phyloP scores from a whole-genome alignment of 768 basidiomycete species.

The Amanita rimosa region DNA sequence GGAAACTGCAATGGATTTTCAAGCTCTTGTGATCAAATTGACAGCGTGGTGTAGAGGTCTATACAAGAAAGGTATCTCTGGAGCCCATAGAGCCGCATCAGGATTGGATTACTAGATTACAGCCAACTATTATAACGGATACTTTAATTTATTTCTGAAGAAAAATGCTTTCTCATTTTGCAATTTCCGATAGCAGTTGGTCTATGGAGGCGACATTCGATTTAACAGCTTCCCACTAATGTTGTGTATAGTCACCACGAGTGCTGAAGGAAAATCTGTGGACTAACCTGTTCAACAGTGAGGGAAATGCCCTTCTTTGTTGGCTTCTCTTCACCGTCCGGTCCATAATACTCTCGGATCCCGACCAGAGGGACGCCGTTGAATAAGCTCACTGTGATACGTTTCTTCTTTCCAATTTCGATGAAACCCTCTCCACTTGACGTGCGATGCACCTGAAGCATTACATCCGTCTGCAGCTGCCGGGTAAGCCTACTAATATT shows the following conservation, averaged over 20 bases:
- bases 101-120: conserved; percentile 33
- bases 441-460: neutral
- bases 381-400: conserved; percentile 41
- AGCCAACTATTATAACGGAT: no score
- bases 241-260: neutral
- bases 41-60: conserved; percentile 60
- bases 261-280: neutral
- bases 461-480: neutral
- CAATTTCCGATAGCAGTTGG: conserved; percentile 29
- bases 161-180: conserved; percentile 16
- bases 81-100: conserved; percentile 63
- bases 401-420: conserved; percentile 63
- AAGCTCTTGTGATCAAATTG: conserved; percentile 42
- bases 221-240: conserved; percentile 51
- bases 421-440: conserved; percentile 39
- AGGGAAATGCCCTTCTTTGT: conserved; percentile 78
- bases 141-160: no score
- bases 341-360: conserved; percentile 64
- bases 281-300: conserved; percentile 46
- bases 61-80: conserved; percentile 42
- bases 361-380: conserved; percentile 50
- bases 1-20: conserved; percentile 54
- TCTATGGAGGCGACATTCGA: conserved; percentile 34
- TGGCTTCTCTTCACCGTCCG: conserved; percentile 48
- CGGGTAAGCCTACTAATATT: neutral